Evolutionary conservation across 2,329 filamentous ascomycete species (phyloP), one percentile per base, ranked within the genome.

Genomic region (Thermoascus crustaceus): DNA sequence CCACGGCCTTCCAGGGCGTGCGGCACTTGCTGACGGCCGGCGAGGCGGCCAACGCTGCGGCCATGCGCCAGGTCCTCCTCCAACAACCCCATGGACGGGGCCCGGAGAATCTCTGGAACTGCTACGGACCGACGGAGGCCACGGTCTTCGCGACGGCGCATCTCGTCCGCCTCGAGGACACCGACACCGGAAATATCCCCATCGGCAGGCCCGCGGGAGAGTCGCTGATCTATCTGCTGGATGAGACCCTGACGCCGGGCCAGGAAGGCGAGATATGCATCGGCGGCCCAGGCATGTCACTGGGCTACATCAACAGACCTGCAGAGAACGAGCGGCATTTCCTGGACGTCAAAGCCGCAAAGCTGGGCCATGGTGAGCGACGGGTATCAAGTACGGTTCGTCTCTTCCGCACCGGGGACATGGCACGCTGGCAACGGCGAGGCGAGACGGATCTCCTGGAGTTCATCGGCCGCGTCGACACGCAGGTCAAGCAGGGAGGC

Each of bases 71-170:
- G 22, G 39, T 46, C 14, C 30, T 42, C 3, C 26, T 34, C 2
- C n/a, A 8, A 24, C 8, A 8, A 24, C 35, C 35, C 9, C n/a
- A n/a, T n/a, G n/a, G n/a, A n/a, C n/a, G n/a, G n/a, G n/a, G n/a
- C n/a, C 42, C 42, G 11, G 17, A 39, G 25, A 16, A 35, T 30
- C n/a, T 47, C 5, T 45, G 38, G 38, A 47, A 47, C 16, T 32
- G 27, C 6, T 47, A 47, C 19, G 44, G 43, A 7, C 44, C 44
- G 3, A 45, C 43, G 3, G 44, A 47, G 24, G 13, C 26, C 13
- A 45, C 42, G 3, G 41, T 34, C 2, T 36, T 42, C 11, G 37
- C 40, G 2, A 38, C 35, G 4, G 34, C 31, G 10, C 38, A 42
- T 9, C 18, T 13, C 4, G 25, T 46, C 4, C 35, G 13, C 10